Evolutionary conservation across 129 eudicot species (phyloP), one percentile per base, ranked within the genome.

Genomic region (Tanacetum coccineum): DNA sequence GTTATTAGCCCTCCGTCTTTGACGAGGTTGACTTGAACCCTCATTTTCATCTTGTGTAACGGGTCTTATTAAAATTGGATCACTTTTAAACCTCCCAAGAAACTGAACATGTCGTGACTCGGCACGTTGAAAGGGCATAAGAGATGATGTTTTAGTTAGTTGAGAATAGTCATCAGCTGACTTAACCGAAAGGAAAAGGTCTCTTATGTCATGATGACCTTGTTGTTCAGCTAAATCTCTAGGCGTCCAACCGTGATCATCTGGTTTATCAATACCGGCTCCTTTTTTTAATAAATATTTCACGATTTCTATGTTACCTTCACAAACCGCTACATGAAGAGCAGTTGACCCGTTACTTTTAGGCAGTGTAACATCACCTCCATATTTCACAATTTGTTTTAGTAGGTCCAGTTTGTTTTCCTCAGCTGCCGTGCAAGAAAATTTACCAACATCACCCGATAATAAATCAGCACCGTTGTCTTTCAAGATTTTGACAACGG

Each of bases 241-340:
- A 6, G 99, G 76, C 13, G 99, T 89, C 99, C 97, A 94, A 9
- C 95, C 93, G 36, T 85, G 79, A 56, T 70, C 87, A 6, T 89
- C 94, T 0, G 77, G 66, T 68, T 46, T 72, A 49, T 94, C 87
- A 17, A 80, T 40, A 26, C 76, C 49, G n/a, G 95, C 86, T 60
- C 97, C 93, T 42, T 76, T 86, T 42, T 69, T 81, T 18, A 94
- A 61, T 8, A 94, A 79, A 36, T 68, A 87, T 20, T 83, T 81
- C 13, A 89, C 99, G 9, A 85, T 84, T 19, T 87, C 89, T 2
- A 73, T 26, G 76, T 87, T 89, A 9, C 87, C 95, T 73, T 94
- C 97, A 62, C 99, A 78, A 26, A 94, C 97, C 8, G 99, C 97
- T n/a, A 83, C 82, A 44, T 94, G 99, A 22, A 94, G 95, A 42